Evolutionary conservation across 306 rosid species (phyloP).

Genomic region (Senna tora): DNA sequence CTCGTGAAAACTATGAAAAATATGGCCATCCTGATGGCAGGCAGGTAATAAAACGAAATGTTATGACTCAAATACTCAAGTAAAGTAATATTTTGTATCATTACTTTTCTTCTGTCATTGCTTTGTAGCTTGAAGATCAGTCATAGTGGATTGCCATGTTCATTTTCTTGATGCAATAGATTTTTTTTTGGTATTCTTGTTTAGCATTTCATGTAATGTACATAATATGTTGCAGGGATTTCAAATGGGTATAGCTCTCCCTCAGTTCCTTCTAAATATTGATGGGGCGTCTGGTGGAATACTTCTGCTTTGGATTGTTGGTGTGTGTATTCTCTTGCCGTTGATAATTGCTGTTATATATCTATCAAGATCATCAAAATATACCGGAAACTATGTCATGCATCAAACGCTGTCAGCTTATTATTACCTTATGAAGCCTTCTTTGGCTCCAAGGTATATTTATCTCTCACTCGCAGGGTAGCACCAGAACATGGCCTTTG

Average conservation of each 20-base stretch:
- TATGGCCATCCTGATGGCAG: conserved; percentile 98
- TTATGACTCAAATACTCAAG: no score
- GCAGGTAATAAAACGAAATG: conserved; percentile 58
- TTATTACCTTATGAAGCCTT: conserved; percentile 85
- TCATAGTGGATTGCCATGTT: conserved; percentile 10
- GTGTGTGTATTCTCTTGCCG: conserved; percentile 93
- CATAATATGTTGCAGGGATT: conserved; percentile 70
- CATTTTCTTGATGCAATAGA: conserved; percentile 2
- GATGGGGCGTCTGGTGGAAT: conserved; percentile 95
- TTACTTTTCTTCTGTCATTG: no score
- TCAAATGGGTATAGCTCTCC: conserved; percentile 99
- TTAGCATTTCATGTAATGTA: conserved; percentile 34
- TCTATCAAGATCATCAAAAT: conserved; percentile 94
- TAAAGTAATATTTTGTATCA: no score
- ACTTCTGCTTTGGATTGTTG: conserved; percentile 92
- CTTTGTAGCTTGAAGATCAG: no score
- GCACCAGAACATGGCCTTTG: no score
- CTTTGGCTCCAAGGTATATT: conserved; percentile 88
- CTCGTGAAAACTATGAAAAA: conserved; percentile 91
- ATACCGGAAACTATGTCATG: conserved; percentile 95
- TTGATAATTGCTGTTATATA: conserved; percentile 86
- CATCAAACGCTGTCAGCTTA: conserved; percentile 85
- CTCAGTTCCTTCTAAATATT: conserved; percentile 79
- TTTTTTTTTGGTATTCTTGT: neutral
- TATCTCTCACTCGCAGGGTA: neutral